Conservation (phyloP, 148 eudicot species). For the Silene uniflora region DNA sequence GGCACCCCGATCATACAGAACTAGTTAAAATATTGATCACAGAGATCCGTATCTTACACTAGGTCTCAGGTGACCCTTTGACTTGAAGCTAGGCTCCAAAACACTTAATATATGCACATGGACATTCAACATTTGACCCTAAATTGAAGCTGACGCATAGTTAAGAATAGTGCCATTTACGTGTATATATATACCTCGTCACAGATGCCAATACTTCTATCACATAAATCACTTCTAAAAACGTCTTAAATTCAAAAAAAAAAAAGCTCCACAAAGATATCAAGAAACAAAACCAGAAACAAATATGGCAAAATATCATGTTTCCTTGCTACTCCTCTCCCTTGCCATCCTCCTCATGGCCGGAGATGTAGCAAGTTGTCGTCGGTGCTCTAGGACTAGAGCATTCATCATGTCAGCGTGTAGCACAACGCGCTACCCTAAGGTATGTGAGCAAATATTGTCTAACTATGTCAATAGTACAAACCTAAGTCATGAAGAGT, state of each 20-base stretch:
- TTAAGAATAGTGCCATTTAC: not conserved
- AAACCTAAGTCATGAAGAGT: conserved; percentile 30
- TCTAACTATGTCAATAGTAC: conserved; percentile 23
- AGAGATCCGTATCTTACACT: conserved; percentile 18
- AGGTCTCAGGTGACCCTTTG: conserved; percentile 14
- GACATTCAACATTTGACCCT: conserved; percentile 29
- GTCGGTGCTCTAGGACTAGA: conserved; percentile 30
- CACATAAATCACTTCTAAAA: not conserved
- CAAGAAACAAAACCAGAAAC: not conserved
- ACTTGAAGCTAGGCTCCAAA: conserved; percentile 25
- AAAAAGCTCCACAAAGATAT: not conserved
- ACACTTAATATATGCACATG: conserved; percentile 38
- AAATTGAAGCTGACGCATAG: conserved; percentile 26
- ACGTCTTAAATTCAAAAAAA: no score
- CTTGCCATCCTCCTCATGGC: conserved; percentile 25
- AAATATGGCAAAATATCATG: conserved; percentile 35
- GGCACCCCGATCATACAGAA: no score
- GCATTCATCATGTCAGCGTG: conserved; percentile 43
- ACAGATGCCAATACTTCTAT: not conserved
- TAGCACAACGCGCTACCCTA: conserved; percentile 30
- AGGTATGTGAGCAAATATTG: conserved; percentile 15
- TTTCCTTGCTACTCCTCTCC: conserved; percentile 26
- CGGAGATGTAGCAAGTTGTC: conserved; percentile 6
- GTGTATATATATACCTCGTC: conserved; percentile 26
- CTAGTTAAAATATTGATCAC: not conserved